Conservation (phyloP, 805 yeast species). For the Clavispora carvajalis region DNA sequence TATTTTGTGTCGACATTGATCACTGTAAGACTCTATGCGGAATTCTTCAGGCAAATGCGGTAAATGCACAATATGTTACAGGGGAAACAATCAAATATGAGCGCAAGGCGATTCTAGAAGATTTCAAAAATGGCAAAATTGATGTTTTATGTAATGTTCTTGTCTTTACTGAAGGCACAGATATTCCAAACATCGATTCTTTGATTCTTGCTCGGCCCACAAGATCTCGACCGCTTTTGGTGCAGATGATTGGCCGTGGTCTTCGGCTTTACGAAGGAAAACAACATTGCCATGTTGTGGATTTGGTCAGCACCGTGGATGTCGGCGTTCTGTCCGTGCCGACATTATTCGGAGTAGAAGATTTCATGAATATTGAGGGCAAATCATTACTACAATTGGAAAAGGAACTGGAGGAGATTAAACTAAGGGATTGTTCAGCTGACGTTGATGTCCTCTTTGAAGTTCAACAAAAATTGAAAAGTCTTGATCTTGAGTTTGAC, state of each 20-base stretch:
- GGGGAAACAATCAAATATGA: conserved; percentile 53
- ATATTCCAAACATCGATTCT: conserved; percentile 83
- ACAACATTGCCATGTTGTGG: conserved; percentile 65
- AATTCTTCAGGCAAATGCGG: conserved; percentile 51
- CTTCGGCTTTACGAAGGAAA: conserved; percentile 61
- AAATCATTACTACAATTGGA: conserved; percentile 13
- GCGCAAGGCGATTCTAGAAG: conserved; percentile 48
- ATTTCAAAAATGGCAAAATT: conserved; percentile 57
- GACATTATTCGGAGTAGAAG: conserved; percentile 36
- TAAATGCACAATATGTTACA: conserved; percentile 67
- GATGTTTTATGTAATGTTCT: conserved; percentile 82
- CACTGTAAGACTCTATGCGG: conserved; percentile 57
- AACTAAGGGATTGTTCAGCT: conserved; percentile 7
- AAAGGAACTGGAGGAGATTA: conserved; percentile 9
- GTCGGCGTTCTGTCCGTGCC: conserved; percentile 55
- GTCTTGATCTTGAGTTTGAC: conserved; percentile 25
- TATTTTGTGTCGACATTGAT: conserved; percentile 71
- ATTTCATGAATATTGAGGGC: conserved; percentile 19
- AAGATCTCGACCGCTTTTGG: conserved; percentile 59
- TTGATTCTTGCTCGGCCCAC: conserved; percentile 79
- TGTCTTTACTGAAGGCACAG: conserved; percentile 92
- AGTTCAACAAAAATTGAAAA: conserved; percentile 8
- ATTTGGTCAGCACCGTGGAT: conserved; percentile 62
- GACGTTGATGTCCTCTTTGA: conserved; percentile 9
- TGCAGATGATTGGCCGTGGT: conserved; percentile 93